A percentile compares a stretch with the other conserved stretches of the same genome.
These are phyloP conservation scores for Colletotrichum phormii DNA, from an alignment of 2,329 filamentous ascomycete species.

Conservation along the genomic window DNA sequence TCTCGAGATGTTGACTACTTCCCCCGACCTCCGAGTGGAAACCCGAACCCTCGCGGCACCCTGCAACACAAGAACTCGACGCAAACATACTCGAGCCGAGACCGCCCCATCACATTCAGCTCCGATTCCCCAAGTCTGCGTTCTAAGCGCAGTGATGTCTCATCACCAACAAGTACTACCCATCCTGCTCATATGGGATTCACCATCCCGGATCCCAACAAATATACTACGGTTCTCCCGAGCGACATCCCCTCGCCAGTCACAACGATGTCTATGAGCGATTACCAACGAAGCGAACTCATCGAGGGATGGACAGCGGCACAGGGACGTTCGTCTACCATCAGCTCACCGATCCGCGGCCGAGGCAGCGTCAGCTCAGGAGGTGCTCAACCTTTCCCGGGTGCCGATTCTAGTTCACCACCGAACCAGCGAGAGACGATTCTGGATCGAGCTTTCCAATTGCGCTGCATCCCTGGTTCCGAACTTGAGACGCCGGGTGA, in stretches of 20 bases:
- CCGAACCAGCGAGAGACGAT: slow-evolving; percentile 72
- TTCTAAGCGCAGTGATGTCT: slow-evolving; percentile 72
- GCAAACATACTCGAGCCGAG: slow-evolving; percentile 60
- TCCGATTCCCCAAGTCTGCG: slow-evolving; percentile 71
- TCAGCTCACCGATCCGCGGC: slow-evolving; percentile 67
- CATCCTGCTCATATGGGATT: slow-evolving; percentile 54
- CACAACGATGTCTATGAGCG: slow-evolving; percentile 56
- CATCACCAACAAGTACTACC: slow-evolving; percentile 65
- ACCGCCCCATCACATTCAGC: slow-evolving; percentile 63
- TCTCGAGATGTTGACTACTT: slow-evolving; percentile 56
- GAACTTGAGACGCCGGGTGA: slow-evolving; percentile 66
- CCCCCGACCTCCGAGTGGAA: slow-evolving; percentile 58
- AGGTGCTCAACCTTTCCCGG: slow-evolving; percentile 48
- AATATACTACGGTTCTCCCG: slow-evolving; percentile 62
- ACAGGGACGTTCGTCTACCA: slow-evolving; percentile 67
- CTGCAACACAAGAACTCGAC: slow-evolving; percentile 62
- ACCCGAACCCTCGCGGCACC: slow-evolving; percentile 48
- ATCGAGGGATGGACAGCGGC: slow-evolving; percentile 72
- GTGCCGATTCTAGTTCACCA: slow-evolving; percentile 61
- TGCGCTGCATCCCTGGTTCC: slow-evolving; percentile 72
- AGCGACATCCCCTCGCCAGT: slow-evolving; percentile 67
- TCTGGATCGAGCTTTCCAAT: slow-evolving; percentile 73
- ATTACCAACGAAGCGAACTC: slow-evolving; percentile 66
- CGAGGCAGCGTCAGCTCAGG: slow-evolving; percentile 67
- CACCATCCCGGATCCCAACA: slow-evolving; percentile 54